phyloP scores from a whole-genome alignment of 345 rosid species.

The Melaleuca quinquenervia region DNA sequence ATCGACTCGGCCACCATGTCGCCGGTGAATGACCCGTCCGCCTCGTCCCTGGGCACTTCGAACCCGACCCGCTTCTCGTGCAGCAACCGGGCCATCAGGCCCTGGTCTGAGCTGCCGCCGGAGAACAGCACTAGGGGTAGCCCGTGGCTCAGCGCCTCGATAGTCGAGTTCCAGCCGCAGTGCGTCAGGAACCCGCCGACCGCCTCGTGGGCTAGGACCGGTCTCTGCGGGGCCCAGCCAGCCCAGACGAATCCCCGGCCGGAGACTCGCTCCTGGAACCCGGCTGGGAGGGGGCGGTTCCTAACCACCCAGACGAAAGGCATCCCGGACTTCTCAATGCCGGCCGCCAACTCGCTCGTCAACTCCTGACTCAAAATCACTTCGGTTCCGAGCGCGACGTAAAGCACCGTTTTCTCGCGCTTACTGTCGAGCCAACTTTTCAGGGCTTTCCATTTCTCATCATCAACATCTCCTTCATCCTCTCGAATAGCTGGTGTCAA shows the following conservation, averaged over 20 bases:
- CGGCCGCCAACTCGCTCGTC: slow-evolving; percentile 8
- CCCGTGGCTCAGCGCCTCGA: slow-evolving; percentile 6
- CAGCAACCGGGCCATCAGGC: slow-evolving; percentile 2
- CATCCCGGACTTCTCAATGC: slow-evolving; percentile 5
- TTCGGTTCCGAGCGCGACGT: slow-evolving; percentile 9
- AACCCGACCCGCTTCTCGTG: slow-evolving; percentile 2
- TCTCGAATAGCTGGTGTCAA: not conserved
- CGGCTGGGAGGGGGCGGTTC: not conserved
- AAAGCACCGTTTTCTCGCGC: not conserved
- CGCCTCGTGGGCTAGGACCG: slow-evolving; percentile 5
- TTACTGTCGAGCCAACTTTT: not conserved
- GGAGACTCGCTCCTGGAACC: not conserved
- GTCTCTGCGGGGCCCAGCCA: slow-evolving; percentile 5
- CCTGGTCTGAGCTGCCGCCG: slow-evolving; percentile 2
- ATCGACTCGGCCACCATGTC: not conserved
- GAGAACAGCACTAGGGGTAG: slow-evolving; percentile 4
- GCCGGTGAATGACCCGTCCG: slow-evolving; percentile 3
- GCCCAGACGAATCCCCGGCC: slow-evolving; percentile 4
- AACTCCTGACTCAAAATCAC: not conserved
- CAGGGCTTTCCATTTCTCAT: not conserved
- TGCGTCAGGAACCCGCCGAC: slow-evolving; percentile 18
- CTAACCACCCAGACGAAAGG: slow-evolving; percentile 12
- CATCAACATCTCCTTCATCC: not conserved
- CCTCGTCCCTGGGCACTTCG: slow-evolving; percentile 7
- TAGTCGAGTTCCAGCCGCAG: slow-evolving; percentile 8